Evolutionary conservation across 78 protist genomes (phyloP), one percentile per base, ranked within the genome.

Genomic region (Dictyostelium brefeldianum): DNA sequence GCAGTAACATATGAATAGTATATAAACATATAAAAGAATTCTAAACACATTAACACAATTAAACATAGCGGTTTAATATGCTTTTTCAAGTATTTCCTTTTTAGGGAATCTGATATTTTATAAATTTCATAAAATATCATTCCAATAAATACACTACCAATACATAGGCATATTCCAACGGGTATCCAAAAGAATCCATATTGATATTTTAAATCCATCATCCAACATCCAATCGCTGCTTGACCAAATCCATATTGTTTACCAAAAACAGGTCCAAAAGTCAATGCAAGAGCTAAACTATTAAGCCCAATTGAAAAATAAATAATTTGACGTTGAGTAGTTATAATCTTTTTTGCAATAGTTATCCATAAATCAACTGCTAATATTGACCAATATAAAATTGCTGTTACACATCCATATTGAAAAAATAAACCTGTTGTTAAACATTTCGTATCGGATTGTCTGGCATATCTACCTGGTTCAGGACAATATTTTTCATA

Each of bases 181-280:
- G 93, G 93, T 27, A 77, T 57, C 83, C 83, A 87, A 77, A 87
- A 87, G 53, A 87, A 87, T 17, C 57, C 62, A 64, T 27, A 25
- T 77, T 74, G 79, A 74, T 77, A 77, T 65, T 46, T 77, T 18
- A 27, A 12, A 64, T 57, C 70, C 2, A 27, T 15, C n/a, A 87
- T 62, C 83, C 75, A 64, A 78, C 83, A 87, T 1, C 81, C 43
- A n/a, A 48, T 53, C 11, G 75, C 75, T 0, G 75, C 75, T 12
- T 67, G 27, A 6, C 75, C 75, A 31, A 48, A 74, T 12, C 54
- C 41, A 64, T 87, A 77, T 64, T 47, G 56, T 14, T 87, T 59
- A 25, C 17, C 22, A 3, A 41, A 25, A 5, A 87, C 18, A 8
- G 93, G 81, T 5, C 69, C 56, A 50, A 87, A 22, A 18, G 85